phyloP scores from a whole-genome alignment of 2,329 filamentous ascomycete species.

The Davidsoniella eucalypti region DNA sequence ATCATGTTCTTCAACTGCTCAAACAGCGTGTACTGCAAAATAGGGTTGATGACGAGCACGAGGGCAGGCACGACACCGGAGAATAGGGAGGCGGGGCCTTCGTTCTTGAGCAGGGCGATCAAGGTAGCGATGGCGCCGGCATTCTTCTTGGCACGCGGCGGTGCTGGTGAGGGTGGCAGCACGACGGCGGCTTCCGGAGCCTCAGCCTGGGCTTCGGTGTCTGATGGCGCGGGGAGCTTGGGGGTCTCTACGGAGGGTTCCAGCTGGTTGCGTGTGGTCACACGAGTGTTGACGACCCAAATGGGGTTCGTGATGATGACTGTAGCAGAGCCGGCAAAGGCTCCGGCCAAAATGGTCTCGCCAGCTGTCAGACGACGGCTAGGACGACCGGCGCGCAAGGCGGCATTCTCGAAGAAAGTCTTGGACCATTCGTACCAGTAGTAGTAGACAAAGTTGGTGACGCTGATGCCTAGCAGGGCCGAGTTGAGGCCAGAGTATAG shows the following conservation, averaged over 20 bases:
- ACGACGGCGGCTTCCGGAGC: slow-evolving; percentile 20
- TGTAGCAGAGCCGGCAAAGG: slow-evolving; percentile 82
- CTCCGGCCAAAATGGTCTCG: slow-evolving; percentile 90
- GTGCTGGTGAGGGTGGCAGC: slow-evolving; percentile 22
- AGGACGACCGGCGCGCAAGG: slow-evolving; percentile 52
- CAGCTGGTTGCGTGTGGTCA: slow-evolving; percentile 61
- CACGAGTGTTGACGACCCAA: slow-evolving; percentile 97
- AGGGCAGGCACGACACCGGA: slow-evolving; percentile 83
- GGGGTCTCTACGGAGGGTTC: slow-evolving; percentile 13
- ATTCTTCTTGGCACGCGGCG: slow-evolving; percentile 26
- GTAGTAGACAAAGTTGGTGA: slow-evolving; percentile 99
- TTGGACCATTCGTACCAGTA: slow-evolving; percentile 99
- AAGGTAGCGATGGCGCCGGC: slow-evolving; percentile 70
- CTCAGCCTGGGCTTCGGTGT: slow-evolving; percentile 25
- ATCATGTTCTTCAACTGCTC: slow-evolving; percentile 91
- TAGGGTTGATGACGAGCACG: slow-evolving; percentile 92
- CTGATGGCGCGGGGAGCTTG: slow-evolving; percentile 16
- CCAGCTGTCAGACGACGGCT: slow-evolving; percentile 73
- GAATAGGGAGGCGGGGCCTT: slow-evolving; percentile 75
- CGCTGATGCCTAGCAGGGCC: slow-evolving; percentile 89
- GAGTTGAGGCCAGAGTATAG: slow-evolving; percentile 89
- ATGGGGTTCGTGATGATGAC: slow-evolving; percentile 96
- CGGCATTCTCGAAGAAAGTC: slow-evolving; percentile 67
- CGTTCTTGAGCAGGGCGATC: slow-evolving; percentile 61
- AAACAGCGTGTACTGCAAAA: slow-evolving; percentile 95